phyloP scores from a whole-genome alignment of 257 asterid genomes.

The Solanum rostratum region DNA sequence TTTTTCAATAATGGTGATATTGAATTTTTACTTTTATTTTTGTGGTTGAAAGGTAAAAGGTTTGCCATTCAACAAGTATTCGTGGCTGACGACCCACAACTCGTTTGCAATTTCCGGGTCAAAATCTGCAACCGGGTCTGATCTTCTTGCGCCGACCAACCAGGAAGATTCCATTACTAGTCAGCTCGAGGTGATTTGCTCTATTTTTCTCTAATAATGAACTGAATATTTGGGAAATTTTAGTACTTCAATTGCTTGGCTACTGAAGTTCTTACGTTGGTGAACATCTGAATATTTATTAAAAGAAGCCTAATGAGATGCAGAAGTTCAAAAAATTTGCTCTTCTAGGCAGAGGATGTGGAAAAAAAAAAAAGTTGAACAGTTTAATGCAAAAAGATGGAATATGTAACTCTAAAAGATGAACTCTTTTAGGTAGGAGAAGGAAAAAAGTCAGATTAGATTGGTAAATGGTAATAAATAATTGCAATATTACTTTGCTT shows the following conservation, averaged over 20 bases:
- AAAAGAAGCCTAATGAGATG: neutral
- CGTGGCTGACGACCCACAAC: conserved; percentile 88
- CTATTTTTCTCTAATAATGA: neutral
- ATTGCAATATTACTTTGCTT: conserved; percentile 3
- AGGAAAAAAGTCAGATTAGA: neutral
- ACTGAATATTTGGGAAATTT: neutral
- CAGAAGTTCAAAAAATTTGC: neutral
- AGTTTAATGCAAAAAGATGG: neutral
- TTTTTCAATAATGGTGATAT: neutral
- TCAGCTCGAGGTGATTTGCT: conserved; percentile 42
- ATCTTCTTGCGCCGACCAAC: conserved; percentile 59
- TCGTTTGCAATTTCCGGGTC: conserved; percentile 55
- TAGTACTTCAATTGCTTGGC: neutral
- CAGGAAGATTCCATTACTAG: conserved; percentile 59
- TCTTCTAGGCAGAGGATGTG: neutral
- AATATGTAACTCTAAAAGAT: neutral
- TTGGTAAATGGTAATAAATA: neutral
- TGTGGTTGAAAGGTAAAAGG: conserved; percentile 28
- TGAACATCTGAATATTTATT: too few relatives aligned
- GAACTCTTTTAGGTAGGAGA: neutral
- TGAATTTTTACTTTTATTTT: neutral
- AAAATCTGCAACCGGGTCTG: conserved; percentile 43
- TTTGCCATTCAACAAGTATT: conserved; percentile 55
- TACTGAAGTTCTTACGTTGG: too few relatives aligned
- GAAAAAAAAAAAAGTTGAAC: neutral